These are phyloP conservation scores for Tylopilus cervinicoccineus DNA, from an alignment of 768 basidiomycete genomes.

Conservation along the genomic window DNA sequence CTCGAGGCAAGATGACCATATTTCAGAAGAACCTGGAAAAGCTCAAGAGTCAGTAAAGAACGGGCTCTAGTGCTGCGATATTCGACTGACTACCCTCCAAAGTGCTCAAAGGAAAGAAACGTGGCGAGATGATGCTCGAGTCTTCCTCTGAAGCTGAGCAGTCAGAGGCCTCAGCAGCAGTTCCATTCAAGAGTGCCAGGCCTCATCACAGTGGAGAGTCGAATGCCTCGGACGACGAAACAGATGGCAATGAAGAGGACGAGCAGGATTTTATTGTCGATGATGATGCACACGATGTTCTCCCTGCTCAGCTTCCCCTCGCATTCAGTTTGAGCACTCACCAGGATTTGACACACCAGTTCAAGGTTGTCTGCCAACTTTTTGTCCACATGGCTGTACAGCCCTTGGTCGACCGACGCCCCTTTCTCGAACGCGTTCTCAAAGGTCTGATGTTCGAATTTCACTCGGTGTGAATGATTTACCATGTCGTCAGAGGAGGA, in stretches of 20 bases:
- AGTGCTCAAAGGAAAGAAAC: slow-evolving; percentile 40
- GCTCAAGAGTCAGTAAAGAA: slow-evolving; percentile 48
- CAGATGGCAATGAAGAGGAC: slow-evolving; percentile 18
- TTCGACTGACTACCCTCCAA: slow-evolving; percentile 3
- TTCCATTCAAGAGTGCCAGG: slow-evolving; percentile 45
- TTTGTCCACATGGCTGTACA: slow-evolving; percentile 79
- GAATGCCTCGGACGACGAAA: slow-evolving; percentile 33
- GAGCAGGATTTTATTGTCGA: slow-evolving; percentile 56
- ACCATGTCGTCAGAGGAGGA: slow-evolving; percentile 42
- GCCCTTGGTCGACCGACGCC: slow-evolving; percentile 44
- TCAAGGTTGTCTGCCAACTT: slow-evolving; percentile 86
- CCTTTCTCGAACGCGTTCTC: slow-evolving; percentile 51
- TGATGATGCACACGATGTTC: slow-evolving; percentile 46
- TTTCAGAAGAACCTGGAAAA: slow-evolving; percentile 66
- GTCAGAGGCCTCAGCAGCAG: slow-evolving; percentile 22
- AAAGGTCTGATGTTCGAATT: slow-evolving; percentile 36
- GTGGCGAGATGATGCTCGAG: slow-evolving; percentile 30
- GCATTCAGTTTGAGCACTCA: slow-evolving; percentile 80
- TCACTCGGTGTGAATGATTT: not conserved
- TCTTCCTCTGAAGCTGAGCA: slow-evolving; percentile 33
- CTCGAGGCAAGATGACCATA: slow-evolving; percentile 51
- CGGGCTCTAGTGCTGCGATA: not conserved
- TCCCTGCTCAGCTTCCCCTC: slow-evolving; percentile 51
- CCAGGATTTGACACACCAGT: slow-evolving; percentile 72
- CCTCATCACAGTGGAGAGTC: slow-evolving; percentile 36